Base-by-base conservation (phyloP, 495 filamentous ascomycete species). In the Penicillium cosmopolitanum region DNA sequence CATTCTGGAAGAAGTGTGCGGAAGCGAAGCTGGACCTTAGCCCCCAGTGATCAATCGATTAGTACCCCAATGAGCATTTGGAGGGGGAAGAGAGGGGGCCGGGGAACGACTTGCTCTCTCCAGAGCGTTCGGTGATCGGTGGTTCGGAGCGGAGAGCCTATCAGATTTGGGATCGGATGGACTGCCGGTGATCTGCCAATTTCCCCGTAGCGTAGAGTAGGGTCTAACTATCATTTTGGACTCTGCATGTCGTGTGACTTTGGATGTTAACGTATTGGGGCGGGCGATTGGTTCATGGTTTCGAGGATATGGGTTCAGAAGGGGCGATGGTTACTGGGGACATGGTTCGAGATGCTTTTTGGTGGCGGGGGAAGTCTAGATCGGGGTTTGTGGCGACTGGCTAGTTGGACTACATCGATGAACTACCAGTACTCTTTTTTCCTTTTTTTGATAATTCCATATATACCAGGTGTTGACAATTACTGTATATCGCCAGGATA, bases 131-230 rank as follows among this genome's bases (percentile, higher is more conserved):
- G 56, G 62, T 36, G 43, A 57, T 65, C 47, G 55, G 60, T 60
- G 59, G 42, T 42, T 68, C 66, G 63, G 66, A 38, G 56, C 28
- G 5, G 46, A 21, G 21, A 46, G 47, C 66, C 66, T 68, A 68
- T 65, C 52, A 64, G 21, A 51, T 48, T 46, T 18, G 44, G n/a
- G 15, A 31, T 31, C 28, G 28, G 28, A 31, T 31, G 28, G 28
- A 6, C 5, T 31, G 50, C 42, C 51, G 36, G 36, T 48, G 51
- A 55, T 47, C 53, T 53, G 6, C 18, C 23, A 50, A 23, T 11
- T 11, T 50, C 12, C 23, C 47, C 12, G 11, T n/a, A 50, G 28
- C 4, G 11, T n/a, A 50, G 28, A 1, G 5, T 9, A 9, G 6
- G 5, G 47, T 50, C 4, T 21, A 23, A 23, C 10, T 46, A 46